phyloP scores from a whole-genome alignment of 805 yeast genomes.

The Diddensiella transvaalensis region DNA sequence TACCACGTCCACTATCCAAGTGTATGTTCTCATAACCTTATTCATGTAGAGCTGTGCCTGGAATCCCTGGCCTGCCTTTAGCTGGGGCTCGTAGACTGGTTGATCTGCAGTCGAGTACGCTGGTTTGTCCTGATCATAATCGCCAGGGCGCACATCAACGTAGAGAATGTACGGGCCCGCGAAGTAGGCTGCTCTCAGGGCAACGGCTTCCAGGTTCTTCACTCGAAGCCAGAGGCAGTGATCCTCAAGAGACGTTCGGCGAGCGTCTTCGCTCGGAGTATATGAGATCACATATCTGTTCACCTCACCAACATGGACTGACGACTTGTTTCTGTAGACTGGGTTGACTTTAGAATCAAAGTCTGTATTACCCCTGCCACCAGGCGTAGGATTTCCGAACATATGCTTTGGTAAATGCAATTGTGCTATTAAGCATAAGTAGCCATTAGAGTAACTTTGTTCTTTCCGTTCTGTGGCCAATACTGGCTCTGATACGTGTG shows the following conservation, averaged over 20 bases:
- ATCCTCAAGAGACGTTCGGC: slow-evolving; percentile 5
- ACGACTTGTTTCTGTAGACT: slow-evolving; percentile 24
- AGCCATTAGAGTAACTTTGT: too few relatives aligned
- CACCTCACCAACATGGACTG: slow-evolving; percentile 58
- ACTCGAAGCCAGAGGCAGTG: slow-evolving; percentile 41
- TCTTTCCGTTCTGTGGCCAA: too few relatives aligned
- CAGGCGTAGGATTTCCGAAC: background rate
- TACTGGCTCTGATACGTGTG: too few relatives aligned
- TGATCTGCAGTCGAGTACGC: slow-evolving; percentile 36
- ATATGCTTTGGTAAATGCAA: background rate
- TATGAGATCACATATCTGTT: slow-evolving; percentile 54
- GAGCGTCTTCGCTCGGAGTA: slow-evolving; percentile 35
- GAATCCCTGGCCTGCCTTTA: slow-evolving; percentile 71
- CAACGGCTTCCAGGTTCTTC: slow-evolving; percentile 65
- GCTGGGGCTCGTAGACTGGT: slow-evolving; percentile 45
- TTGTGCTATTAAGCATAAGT: background rate
- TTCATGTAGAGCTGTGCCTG: slow-evolving; percentile 52
- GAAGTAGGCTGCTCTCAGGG: slow-evolving; percentile 76
- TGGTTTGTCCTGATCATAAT: slow-evolving; percentile 51
- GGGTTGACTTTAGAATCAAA: background rate
- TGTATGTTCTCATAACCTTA: slow-evolving; percentile 39
- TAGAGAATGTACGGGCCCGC: slow-evolving; percentile 88
- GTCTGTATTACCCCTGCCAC: background rate
- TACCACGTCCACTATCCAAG: slow-evolving; percentile 77
- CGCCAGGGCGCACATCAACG: slow-evolving; percentile 70